Evolutionary conservation across 768 basidiomycete species (phyloP).

Genomic region (Kwoniella dendrophila): DNA sequence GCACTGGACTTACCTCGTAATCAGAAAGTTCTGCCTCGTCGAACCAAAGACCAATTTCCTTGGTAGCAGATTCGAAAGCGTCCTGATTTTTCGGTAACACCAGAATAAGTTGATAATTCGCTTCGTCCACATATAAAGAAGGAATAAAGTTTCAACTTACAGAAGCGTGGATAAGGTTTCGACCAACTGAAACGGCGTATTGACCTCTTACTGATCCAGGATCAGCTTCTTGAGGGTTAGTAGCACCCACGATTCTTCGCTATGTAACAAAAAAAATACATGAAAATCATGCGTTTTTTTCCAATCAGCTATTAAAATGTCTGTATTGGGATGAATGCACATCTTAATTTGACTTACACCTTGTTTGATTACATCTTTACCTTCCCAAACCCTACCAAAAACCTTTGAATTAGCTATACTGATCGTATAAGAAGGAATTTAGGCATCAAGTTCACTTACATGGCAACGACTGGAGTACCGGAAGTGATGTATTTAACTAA

Average conservation of each 20-base stretch:
- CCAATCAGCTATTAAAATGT: neutral
- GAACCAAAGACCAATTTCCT: slow-evolving; percentile 54
- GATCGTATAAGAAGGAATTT: neutral
- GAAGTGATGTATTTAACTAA: slow-evolving; percentile 53
- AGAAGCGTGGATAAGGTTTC: slow-evolving; percentile 52
- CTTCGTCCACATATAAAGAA: neutral
- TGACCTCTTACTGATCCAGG: slow-evolving; percentile 49
- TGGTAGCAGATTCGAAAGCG: slow-evolving; percentile 52
- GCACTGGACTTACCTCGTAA: slow-evolving; percentile 36
- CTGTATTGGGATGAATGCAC: neutral
- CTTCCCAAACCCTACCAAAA: slow-evolving; percentile 47
- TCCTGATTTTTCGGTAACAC: slow-evolving; percentile 27
- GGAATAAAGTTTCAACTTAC: slow-evolving; percentile 15
- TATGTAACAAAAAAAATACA: slow-evolving; percentile 5
- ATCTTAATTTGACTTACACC: slow-evolving; percentile 34
- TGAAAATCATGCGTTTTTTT: neutral
- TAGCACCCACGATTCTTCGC: slow-evolving; percentile 52
- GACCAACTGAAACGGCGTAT: slow-evolving; percentile 52
- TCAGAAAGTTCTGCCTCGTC: slow-evolving; percentile 41
- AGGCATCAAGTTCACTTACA: slow-evolving; percentile 28
- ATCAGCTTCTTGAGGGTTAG: slow-evolving; percentile 51
- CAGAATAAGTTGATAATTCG: neutral
- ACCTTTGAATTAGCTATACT: neutral
- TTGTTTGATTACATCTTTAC: slow-evolving; percentile 52
- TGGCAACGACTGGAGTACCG: slow-evolving; percentile 52